Base-by-base conservation (phyloP, 164 flowering plant genomes). In the Protea cynaroides region DNA sequence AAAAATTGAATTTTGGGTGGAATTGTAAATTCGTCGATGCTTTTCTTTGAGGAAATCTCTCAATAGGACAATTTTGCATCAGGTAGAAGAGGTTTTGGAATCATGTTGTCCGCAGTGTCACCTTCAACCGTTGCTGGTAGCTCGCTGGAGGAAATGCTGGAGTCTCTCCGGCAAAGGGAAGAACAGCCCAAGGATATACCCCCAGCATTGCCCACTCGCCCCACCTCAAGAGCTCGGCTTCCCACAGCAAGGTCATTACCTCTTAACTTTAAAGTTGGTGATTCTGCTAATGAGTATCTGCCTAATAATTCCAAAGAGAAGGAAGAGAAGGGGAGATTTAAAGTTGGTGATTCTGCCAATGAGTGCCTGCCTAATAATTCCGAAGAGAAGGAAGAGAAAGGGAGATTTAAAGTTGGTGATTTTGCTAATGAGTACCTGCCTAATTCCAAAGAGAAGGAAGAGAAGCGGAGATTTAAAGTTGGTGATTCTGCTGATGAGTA, bases 111-210 rank as follows among this genome's bases (percentile, higher is more conserved):
- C 19, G 65, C 86, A 23, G 55, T 63, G 63, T 75, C 81, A n/a
- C 82, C 88, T n/a, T 38, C 79, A 34, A 63, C 68, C 36, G 44
- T 67, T 23, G 68, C 75, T 24, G 81, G 89, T 44, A 90, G 96
- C 69, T 93, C 98, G 56, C 67, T 93, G 67, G 98, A 91, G 72
- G 98, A 85, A 71, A 90, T 94, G 98, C 79, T 94, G 69, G 97
- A 94, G 8, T 84, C 88, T 19, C 80, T 94, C 29, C 72, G 82
- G 66, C 77, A 69, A 61, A 79, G 79, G 50, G 97, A 87, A 19
- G 86, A 85, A 73, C 79, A 65, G 72, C 81, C 95, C 0, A 84
- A 72, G 69, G 96, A 89, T 71, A n/a, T 79, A 68, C 98, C 90
- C 13, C 98, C 98, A 9, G 96, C 86, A 24, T 80, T 94, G 69